phyloP scores from a whole-genome alignment of 345 rosid species.

The Cardamine chenopodiifolia region DNA sequence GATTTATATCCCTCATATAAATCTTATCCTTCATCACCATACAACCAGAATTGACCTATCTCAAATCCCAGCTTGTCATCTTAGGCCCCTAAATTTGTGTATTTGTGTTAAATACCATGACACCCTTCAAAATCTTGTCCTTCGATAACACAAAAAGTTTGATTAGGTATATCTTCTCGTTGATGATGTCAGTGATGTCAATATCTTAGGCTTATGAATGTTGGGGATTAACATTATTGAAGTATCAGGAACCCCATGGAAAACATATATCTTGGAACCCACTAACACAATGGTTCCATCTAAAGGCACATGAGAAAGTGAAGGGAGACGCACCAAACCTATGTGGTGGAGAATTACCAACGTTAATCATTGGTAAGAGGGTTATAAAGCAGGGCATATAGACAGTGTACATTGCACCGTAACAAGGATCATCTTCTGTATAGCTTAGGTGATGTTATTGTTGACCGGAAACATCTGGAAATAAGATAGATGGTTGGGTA shows the following conservation, averaged over 20 bases:
- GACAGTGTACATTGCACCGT: not conserved
- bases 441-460: not conserved
- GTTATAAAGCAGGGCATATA: not conserved
- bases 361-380: not conserved
- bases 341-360: not conserved
- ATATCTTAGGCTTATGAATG: not conserved
- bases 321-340: not conserved
- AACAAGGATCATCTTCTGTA: not conserved
- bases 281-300: not conserved
- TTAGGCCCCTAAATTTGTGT: constrained; percentile 2
- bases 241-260: not conserved
- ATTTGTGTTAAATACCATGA: not conserved
- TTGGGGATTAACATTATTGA: no score
- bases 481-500: not conserved
- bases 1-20: not conserved
- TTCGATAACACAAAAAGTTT: not conserved
- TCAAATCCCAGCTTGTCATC: not conserved
- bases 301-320: not conserved
- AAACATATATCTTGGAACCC: not conserved
- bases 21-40: not conserved
- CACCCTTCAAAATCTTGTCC: not conserved
- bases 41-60: not conserved
- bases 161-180: not conserved
- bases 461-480: not conserved
- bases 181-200: not conserved